A percentile compares a stretch with the other conserved stretches of the same genome.
These are phyloP conservation scores for Tephrocybe rancida DNA, from an alignment of 768 basidiomycete genomes.

Conservation along the genomic window DNA sequence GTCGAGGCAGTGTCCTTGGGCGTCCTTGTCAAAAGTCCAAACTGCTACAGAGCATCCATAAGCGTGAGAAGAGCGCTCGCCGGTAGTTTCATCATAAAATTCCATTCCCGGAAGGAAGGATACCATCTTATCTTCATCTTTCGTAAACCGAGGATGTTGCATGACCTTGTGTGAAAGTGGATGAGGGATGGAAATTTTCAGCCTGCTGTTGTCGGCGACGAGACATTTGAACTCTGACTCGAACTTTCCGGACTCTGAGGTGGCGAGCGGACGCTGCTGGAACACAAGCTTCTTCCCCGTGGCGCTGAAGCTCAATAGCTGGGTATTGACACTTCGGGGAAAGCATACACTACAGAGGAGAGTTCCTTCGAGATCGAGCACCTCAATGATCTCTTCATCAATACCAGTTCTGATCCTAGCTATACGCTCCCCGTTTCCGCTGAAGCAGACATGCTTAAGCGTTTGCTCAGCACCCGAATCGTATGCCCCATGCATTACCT, in stretches of 20 bases:
- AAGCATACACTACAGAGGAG: neutral
- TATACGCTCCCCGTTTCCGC: neutral
- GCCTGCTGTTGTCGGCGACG: neutral
- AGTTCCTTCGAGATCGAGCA: neutral
- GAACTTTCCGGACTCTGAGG: neutral
- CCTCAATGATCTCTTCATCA: neutral
- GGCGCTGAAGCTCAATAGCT: conserved; percentile 4
- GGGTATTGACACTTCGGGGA: neutral
- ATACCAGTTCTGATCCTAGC: neutral
- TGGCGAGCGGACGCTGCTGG: neutral
- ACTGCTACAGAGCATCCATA: conserved; percentile 1
- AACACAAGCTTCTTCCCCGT: conserved; percentile 6
- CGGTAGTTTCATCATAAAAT: neutral
- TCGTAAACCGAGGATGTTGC: conserved; percentile 1
- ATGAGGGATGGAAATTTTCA: neutral
- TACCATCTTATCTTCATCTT: neutral
- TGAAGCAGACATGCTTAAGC: conserved; percentile 2
- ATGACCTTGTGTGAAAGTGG: neutral
- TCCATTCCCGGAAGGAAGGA: neutral
- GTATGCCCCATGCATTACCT: neutral
- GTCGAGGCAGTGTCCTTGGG: neutral
- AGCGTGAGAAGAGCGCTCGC: neutral
- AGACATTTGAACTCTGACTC: neutral
- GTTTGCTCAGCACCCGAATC: neutral
- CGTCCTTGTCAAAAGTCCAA: conserved; percentile 3